Base-by-base conservation (phyloP, 257 asterid species). In the Lycium ferocissimum region DNA sequence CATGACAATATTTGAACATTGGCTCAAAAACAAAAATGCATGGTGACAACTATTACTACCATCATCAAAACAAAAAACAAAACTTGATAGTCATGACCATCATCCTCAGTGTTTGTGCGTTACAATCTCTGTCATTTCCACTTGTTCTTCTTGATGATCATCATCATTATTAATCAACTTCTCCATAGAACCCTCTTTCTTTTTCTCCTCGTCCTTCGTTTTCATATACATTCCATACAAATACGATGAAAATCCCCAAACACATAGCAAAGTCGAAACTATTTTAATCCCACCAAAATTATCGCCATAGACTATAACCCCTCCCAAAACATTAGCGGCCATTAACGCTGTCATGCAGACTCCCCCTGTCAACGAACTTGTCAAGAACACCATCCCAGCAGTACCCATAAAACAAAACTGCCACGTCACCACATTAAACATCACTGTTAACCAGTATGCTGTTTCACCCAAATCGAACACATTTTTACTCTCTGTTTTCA, bases 381-480 rank as follows among this genome's bases (percentile, higher is more conserved):
- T 94, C 84, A 95, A 12, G 84, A 95, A 95, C 69, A 95, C 93
- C 92, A 94, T 89, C 5, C 95, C 98, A 1, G 98, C 95, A 0
- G 98, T 95, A 15, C 98, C 97, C 93, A 95, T 43, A 86, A 95
- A 95, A 79, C 92, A 86, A 4, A 94, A 35, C 87, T 94, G 98
- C 97, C 98, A 95, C 26, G 90, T 73, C 10, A 92, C 49, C 22
- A 90, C 2, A 15, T 69, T 87, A 51, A 85, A 87, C 2, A 10
- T 87, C 66, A 95, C 76, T 0, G 95, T 90, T 22, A 59, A 4
- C 93, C 94, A 92, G 22, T 95, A 93, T 38, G 88, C 91, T 54
- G 43, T 78, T 47, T 85, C 7, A 2, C 98, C 98, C 14, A 73
- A 81, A 37, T 95, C 95, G 7, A 93, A 95, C 75, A 37, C 82